phyloP scores from a whole-genome alignment of 2,329 filamentous ascomycete genomes.

The Colletotrichum incanum region DNA sequence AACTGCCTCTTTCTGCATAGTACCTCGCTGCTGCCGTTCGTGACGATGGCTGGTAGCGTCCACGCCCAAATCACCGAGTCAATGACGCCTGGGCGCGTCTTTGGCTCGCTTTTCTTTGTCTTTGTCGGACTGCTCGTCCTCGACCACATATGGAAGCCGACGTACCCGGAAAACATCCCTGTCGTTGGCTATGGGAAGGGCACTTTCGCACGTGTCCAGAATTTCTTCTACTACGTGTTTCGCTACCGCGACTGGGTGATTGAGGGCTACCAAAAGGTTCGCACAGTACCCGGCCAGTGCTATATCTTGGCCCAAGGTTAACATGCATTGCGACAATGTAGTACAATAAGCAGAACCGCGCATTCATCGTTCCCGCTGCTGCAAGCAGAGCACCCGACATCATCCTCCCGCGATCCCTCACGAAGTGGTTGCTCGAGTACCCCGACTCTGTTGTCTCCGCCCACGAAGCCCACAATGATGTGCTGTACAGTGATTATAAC shows the following conservation, averaged over 20 bases:
- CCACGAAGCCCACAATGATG: conserved; percentile 57
- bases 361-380: conserved; percentile 60
- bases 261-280: conserved; percentile 60
- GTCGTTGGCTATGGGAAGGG: conserved; percentile 58
- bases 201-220: conserved; percentile 55
- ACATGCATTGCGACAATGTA: conserved; percentile 40
- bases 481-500: conserved; percentile 58
- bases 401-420: conserved; percentile 60
- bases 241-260: conserved; percentile 58
- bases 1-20: background rate
- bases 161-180: conserved; percentile 58
- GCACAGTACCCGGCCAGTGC: background rate
- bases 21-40: background rate
- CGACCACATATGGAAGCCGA: conserved; percentile 58
- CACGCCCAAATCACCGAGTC: conserved; percentile 49
- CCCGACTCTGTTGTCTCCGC: conserved; percentile 61
- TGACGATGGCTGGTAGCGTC: conserved; percentile 41
- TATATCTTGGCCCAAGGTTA: background rate
- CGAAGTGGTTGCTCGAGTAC: conserved; percentile 63
- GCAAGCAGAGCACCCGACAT: conserved; percentile 60
- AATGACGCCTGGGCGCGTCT: conserved; percentile 51
- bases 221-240: conserved; percentile 57
- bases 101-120: conserved; percentile 51
- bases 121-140: conserved; percentile 56
- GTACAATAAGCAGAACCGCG: conserved; percentile 58